phyloP scores from a whole-genome alignment of 1,139 yeast species.

The Blastobotrys raffinosifermentans region DNA sequence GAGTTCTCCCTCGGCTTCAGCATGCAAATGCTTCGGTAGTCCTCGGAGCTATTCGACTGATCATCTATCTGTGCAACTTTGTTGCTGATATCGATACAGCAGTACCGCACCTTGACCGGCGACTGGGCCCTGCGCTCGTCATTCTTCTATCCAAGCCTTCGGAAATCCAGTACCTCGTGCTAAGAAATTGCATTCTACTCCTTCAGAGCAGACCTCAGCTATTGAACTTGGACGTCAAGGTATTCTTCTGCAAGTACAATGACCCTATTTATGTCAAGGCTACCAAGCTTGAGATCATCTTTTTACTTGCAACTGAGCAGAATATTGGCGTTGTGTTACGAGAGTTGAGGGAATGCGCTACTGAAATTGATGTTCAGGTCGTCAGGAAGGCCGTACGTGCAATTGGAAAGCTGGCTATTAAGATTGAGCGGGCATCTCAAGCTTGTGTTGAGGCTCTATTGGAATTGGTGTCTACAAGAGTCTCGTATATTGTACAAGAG shows the following conservation, averaged over 20 bases:
- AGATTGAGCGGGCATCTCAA: conserved; percentile 52
- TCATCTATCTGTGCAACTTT: conserved; percentile 69
- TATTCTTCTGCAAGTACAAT: conserved; percentile 75
- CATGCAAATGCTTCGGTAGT: conserved; percentile 83
- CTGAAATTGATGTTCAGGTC: conserved; percentile 80
- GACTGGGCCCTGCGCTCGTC: conserved; percentile 67
- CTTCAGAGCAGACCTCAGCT: conserved; percentile 62
- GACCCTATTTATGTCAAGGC: conserved; percentile 88
- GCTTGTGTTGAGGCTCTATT: conserved; percentile 60
- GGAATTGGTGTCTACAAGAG: conserved; percentile 58
- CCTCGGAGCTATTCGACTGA: conserved; percentile 64
- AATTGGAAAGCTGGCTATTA: conserved; percentile 82
- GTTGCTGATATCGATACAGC: conserved; percentile 37
- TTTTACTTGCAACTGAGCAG: conserved; percentile 61
- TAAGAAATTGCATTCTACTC: conserved; percentile 73
- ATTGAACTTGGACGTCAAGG: conserved; percentile 60
- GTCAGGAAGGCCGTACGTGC: conserved; percentile 85
- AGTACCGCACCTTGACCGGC: conserved; percentile 49
- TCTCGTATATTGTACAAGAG: conserved; percentile 76
- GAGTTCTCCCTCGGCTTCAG: conserved; percentile 66
- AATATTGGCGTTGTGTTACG: conserved; percentile 59
- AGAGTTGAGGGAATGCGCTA: conserved; percentile 80
- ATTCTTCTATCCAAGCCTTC: conserved; percentile 71
- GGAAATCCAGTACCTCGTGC: conserved; percentile 76
- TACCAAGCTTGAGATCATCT: conserved; percentile 82